These are phyloP conservation scores for Mycena chlorophos DNA, from an alignment of 768 basidiomycete species.

Conservation along the genomic window DNA sequence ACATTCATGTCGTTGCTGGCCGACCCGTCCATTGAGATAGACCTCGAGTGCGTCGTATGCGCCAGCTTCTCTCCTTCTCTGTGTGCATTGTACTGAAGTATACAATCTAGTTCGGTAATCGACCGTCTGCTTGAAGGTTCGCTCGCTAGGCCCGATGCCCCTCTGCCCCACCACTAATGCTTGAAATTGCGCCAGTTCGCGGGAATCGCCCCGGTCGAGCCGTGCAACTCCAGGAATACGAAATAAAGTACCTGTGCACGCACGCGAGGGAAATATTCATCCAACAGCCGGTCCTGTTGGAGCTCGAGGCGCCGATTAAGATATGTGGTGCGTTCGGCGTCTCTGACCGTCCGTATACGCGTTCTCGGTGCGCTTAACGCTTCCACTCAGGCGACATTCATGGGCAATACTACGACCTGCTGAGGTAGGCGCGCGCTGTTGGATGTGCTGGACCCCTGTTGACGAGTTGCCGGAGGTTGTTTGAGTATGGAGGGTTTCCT, in stretches of 20 bases:
- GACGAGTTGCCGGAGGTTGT: too few species aligned
- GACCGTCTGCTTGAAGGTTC: not conserved
- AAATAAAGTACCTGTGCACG: slow-evolving; percentile 98
- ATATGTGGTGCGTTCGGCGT: slow-evolving; percentile 78
- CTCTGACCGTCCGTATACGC: not conserved
- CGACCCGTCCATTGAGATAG: not conserved
- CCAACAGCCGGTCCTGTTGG: slow-evolving; percentile 95
- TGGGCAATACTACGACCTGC: slow-evolving; percentile 97
- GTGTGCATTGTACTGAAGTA: not conserved
- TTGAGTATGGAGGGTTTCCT: slow-evolving; percentile 41
- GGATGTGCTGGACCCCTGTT: too few species aligned
- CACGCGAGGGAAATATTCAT: slow-evolving; percentile 99
- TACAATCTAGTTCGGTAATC: not conserved
- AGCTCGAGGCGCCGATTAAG: slow-evolving; percentile 98
- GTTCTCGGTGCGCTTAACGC: slow-evolving; percentile 3
- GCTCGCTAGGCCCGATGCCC: not conserved
- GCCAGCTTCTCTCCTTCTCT: not conserved
- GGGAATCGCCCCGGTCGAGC: slow-evolving; percentile 98
- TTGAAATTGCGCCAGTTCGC: slow-evolving; percentile 61
- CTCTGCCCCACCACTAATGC: slow-evolving; percentile 21
- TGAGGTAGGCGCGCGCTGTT: too few species aligned
- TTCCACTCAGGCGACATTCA: slow-evolving; percentile 84
- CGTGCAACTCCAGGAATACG: slow-evolving; percentile 95
- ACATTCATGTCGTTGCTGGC: too few species aligned
- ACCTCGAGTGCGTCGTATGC: not conserved